These are phyloP conservation scores for Fraxinus americana DNA, from an alignment of 257 asterid species.

Conservation along the genomic window DNA sequence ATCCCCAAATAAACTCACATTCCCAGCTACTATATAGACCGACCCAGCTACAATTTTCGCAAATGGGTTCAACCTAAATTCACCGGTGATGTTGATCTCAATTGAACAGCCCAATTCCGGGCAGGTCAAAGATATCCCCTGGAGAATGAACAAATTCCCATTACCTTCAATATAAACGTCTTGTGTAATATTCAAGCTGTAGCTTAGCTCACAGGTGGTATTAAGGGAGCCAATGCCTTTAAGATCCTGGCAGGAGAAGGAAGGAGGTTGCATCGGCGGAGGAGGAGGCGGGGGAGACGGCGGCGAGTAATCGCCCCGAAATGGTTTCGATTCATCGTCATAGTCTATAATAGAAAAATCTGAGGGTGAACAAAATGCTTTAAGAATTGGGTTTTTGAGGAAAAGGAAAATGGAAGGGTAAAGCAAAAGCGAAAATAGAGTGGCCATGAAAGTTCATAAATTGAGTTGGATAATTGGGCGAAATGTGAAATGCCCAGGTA, in stretches of 20 bases:
- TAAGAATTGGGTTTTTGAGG: constrained; percentile 7
- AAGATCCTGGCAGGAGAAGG: constrained; percentile 58
- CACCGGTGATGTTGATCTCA: constrained; percentile 59
- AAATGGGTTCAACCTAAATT: constrained; percentile 42
- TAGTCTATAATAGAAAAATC: constrained; percentile 51
- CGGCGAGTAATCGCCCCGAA: constrained; percentile 46
- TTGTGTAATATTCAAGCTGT: constrained; percentile 62
- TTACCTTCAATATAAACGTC: constrained; percentile 51
- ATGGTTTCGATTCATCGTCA: constrained; percentile 25
- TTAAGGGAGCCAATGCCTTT: constrained; percentile 74
- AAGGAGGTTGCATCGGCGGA: constrained; percentile 58
- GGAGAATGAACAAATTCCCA: constrained; percentile 60
- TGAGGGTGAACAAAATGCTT: constrained; percentile 20
- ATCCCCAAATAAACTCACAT: constrained; percentile 46
- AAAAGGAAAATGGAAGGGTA: constrained; percentile 18
- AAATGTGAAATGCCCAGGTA: constrained; percentile 1
- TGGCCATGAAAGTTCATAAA: constrained; percentile 40
- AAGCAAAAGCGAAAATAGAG: constrained; percentile 13
- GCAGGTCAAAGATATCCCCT: constrained; percentile 60
- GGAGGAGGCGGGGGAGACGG: constrained; percentile 67
- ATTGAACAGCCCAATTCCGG: constrained; percentile 57
- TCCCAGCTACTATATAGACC: constrained; percentile 50
- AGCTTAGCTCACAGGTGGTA: constrained; percentile 77
- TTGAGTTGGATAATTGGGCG: background rate
- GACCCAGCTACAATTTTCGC: constrained; percentile 61